Conservation (phyloP, 768 basidiomycete genomes). For the Mycena alexandri region DNA sequence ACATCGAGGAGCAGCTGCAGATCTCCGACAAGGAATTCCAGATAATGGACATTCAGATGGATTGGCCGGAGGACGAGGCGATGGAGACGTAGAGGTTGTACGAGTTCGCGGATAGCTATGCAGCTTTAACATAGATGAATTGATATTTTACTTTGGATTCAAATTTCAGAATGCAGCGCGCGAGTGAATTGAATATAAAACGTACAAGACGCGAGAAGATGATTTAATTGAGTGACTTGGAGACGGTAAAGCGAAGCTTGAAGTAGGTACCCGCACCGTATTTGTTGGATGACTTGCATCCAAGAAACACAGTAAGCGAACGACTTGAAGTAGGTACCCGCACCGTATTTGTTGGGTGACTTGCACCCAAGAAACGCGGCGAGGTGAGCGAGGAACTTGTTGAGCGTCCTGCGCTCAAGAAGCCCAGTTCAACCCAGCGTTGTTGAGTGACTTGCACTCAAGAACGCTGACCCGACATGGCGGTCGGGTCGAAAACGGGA, state of each 20-base stretch:
- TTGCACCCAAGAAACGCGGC: not conserved
- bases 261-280: no score
- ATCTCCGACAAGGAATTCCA: conserved; percentile 3
- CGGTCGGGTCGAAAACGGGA: no score
- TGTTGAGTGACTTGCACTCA: not conserved
- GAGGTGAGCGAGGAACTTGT: not conserved
- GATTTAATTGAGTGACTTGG: not conserved
- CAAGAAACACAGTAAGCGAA: not conserved
- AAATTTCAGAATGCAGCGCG: not conserved
- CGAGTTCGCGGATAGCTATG: not conserved
- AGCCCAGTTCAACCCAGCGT: not conserved
- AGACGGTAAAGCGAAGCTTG: not conserved
- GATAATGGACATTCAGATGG: not conserved
- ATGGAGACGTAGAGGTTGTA: not conserved
- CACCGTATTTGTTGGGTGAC: not conserved
- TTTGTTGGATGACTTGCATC: conserved; percentile 6
- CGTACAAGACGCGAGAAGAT: not conserved
- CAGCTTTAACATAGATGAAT: no score
- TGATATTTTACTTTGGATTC: not conserved
- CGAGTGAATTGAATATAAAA: not conserved
- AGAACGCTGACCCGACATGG: not conserved
- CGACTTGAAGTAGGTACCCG: not conserved
- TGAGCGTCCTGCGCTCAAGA: not conserved
- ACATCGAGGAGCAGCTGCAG: not conserved
- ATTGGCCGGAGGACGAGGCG: not conserved